Conservation (phyloP, 306 rosid species). For the Malus sylvestris region DNA sequence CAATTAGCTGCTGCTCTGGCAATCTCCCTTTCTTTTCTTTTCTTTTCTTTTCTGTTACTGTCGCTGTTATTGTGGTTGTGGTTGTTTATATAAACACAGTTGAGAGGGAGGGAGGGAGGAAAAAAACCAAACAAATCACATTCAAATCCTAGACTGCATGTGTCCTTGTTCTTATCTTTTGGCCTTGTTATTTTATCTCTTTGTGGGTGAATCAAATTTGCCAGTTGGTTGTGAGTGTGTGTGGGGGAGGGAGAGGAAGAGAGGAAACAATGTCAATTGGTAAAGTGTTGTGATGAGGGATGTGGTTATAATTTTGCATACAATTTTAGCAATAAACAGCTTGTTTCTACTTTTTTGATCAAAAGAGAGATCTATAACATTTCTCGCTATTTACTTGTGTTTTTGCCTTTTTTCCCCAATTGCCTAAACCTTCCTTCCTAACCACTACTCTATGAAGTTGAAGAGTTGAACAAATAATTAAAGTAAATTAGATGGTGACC, state of each 20-base stretch:
- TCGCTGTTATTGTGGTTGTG: slow-evolving; percentile 13
- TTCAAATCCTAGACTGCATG: slow-evolving; percentile 51
- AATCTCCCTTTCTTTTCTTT: background rate
- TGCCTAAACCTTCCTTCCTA: background rate
- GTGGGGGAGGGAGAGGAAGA: slow-evolving; percentile 19
- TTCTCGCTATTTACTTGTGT: background rate
- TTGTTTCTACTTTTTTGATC: background rate
- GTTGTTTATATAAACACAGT: slow-evolving; percentile 39
- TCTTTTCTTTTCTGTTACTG: slow-evolving; percentile 1
- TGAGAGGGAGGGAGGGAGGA: slow-evolving; percentile 12
- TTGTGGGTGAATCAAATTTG: slow-evolving; percentile 60
- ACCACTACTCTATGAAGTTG: background rate
- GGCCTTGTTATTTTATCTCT: slow-evolving; percentile 57
- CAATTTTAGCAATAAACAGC: slow-evolving; percentile 23
- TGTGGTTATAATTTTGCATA: background rate
- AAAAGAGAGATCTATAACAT: background rate
- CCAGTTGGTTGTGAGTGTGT: slow-evolving; percentile 80
- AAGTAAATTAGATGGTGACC: no score
- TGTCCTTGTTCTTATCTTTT: slow-evolving; percentile 65
- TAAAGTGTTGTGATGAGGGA: background rate
- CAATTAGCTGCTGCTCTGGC: slow-evolving; percentile 11
- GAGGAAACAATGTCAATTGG: slow-evolving; percentile 8
- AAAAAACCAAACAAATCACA: slow-evolving; percentile 42
- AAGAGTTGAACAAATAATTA: no score
- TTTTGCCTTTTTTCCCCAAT: background rate